Conservation (phyloP, 495 filamentous ascomycete species). For the Extremus antarcticus region DNA sequence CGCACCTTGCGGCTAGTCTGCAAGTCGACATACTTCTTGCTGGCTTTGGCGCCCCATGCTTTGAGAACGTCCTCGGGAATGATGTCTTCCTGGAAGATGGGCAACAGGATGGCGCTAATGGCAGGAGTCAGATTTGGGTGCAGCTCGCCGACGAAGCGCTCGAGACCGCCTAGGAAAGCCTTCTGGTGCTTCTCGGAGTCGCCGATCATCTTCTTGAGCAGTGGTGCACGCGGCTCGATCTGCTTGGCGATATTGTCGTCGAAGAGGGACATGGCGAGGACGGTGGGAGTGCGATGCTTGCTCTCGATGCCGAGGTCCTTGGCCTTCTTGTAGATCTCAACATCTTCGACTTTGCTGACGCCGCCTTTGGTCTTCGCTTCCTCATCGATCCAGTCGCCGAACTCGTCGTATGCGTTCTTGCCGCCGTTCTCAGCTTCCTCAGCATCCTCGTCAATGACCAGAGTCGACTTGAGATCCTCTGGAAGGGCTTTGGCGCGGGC, state of each 20-base stretch:
- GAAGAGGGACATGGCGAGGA: constrained; percentile 89
- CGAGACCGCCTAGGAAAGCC: constrained; percentile 91
- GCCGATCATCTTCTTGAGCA: constrained; percentile 80
- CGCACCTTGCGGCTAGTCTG: constrained; percentile 87
- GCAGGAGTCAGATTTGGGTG: constrained; percentile 65
- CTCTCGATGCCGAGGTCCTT: constrained; percentile 88
- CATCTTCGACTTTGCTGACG: constrained; percentile 64
- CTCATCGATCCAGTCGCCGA: constrained; percentile 83
- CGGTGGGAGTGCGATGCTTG: constrained; percentile 88
- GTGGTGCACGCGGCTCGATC: constrained; percentile 63
- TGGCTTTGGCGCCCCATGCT: constrained; percentile 85
- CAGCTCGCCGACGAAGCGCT: constrained; percentile 81
- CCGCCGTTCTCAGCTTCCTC: constrained; percentile 67
- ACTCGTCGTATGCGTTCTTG: constrained; percentile 75
- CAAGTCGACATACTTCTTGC: constrained; percentile 94
- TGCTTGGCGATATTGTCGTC: constrained; percentile 81
- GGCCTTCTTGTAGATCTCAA: constrained; percentile 91
- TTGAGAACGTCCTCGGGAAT: constrained; percentile 76
- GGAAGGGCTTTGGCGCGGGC: constrained; percentile 86
- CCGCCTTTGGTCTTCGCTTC: constrained; percentile 60
- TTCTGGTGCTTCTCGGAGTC: constrained; percentile 87
- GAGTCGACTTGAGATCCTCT: constrained; percentile 77
- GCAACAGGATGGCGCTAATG: constrained; percentile 73
- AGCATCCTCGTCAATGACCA: constrained; percentile 78
- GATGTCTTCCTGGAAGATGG: constrained; percentile 80